These are phyloP conservation scores for Podospora comata DNA, from an alignment of 495 filamentous ascomycete species.

Conservation along the genomic window DNA sequence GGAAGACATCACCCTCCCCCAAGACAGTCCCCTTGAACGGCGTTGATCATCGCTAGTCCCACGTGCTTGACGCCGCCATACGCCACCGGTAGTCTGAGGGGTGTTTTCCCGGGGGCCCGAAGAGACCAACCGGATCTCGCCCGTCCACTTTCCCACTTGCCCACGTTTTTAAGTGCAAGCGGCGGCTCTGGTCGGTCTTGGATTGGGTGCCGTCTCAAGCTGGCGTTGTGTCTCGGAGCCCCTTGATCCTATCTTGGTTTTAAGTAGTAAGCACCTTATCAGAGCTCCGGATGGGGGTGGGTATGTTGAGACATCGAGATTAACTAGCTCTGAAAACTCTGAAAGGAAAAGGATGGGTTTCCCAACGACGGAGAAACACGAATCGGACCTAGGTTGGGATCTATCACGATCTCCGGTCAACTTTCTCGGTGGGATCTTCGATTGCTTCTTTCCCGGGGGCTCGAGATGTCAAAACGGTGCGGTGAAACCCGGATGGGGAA, in stretches of 20 bases:
- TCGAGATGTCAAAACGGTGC: background rate
- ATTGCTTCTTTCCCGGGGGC: background rate
- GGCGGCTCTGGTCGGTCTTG: background rate
- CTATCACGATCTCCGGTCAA: background rate
- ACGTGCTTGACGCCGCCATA: background rate
- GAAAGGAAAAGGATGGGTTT: background rate
- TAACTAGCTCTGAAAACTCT: background rate
- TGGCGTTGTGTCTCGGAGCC: background rate
- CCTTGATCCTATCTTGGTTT: background rate
- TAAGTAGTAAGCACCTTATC: background rate
- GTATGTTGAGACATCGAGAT: background rate
- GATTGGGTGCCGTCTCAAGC: background rate
- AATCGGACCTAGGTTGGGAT: background rate
- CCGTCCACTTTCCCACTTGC: background rate
- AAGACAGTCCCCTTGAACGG: background rate
- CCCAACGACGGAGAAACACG: background rate
- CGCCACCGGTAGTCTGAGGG: background rate
- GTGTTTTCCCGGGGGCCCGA: background rate
- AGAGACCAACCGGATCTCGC: background rate
- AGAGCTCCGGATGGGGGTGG: background rate
- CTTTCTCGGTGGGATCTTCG: background rate
- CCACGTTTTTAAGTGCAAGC: background rate
- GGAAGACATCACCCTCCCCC: background rate
- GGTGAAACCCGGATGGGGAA: background rate
- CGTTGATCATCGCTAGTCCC: background rate